Conservation (phyloP, 2,329 filamentous ascomycete species). For the Gnomoniopsis sp. region DNA sequence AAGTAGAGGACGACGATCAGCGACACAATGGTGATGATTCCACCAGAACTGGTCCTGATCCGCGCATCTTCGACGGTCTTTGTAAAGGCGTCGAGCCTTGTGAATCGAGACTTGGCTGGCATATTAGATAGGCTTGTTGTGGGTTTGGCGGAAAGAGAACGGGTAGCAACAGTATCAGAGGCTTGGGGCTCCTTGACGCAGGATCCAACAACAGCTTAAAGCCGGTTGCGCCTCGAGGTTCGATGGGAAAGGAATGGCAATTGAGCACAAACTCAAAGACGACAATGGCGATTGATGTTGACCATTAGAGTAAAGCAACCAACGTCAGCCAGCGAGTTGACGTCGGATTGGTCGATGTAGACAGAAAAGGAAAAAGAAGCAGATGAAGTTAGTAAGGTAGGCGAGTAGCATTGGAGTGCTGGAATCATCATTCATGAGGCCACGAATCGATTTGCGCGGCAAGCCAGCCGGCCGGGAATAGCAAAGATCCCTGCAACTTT, state of each 20-base stretch:
- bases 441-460: no score
- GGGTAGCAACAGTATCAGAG: background rate
- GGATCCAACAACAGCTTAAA: no score
- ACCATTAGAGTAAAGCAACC: conserved; percentile 5
- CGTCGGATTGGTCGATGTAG: background rate
- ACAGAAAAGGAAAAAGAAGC: background rate
- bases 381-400: background rate
- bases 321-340: background rate
- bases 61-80: conserved; percentile 99
- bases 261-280: conserved; percentile 1
- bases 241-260: conserved; percentile 8
- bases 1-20: conserved; percentile 85
- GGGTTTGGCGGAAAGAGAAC: background rate
- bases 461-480: no score
- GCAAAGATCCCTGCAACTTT: no score
- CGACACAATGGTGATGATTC: conserved; percentile 89
- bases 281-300: background rate
- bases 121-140: conserved; percentile 44
- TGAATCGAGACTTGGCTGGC: conserved; percentile 91
- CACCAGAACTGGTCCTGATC: conserved; percentile 91
- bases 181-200: background rate
- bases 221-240: conserved; percentile 2
- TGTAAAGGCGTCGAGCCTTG: conserved; percentile 94
- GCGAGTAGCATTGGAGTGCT: background rate
- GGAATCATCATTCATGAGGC: no score